Evolutionary conservation across 257 asterid genomes (phyloP).

Genomic region (Ocimum tenuiflorum): DNA sequence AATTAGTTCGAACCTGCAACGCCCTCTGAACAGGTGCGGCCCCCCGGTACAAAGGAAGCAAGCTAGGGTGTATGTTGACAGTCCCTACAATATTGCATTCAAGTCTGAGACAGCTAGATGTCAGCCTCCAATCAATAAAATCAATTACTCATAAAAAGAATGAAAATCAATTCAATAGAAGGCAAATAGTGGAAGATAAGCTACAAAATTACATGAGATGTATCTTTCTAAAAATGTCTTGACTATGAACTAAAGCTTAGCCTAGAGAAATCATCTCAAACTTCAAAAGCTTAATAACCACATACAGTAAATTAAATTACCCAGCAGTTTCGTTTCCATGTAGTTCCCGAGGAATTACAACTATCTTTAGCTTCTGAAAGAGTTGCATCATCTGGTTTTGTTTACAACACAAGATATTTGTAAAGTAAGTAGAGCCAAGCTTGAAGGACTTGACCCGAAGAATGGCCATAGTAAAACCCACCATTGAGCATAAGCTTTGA

Average conservation of each 20-base stretch:
- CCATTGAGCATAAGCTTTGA: not conserved
- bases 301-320: not conserved
- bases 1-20: slow-evolving; percentile 49
- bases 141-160: not conserved
- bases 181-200: not conserved
- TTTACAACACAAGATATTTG: not conserved
- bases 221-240: not conserved
- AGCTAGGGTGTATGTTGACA: slow-evolving; percentile 85
- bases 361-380: not conserved
- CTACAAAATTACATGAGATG: not conserved
- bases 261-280: not conserved
- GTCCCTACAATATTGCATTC: slow-evolving; percentile 56
- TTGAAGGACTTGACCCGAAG: not conserved
- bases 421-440: not conserved
- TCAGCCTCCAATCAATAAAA: slow-evolving; percentile 16
- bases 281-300: not conserved
- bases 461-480: not conserved
- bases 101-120: slow-evolving; percentile 29
- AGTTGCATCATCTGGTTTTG: not conserved
- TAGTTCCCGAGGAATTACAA: not conserved
- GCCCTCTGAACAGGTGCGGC: slow-evolving; percentile 99
- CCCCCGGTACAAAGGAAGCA: slow-evolving; percentile 93
- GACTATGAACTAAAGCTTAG: not conserved
- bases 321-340: not conserved
- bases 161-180: not conserved